Conservation (phyloP, 2,329 filamentous ascomycete genomes). For the Cladophialophora carrionii region DNA sequence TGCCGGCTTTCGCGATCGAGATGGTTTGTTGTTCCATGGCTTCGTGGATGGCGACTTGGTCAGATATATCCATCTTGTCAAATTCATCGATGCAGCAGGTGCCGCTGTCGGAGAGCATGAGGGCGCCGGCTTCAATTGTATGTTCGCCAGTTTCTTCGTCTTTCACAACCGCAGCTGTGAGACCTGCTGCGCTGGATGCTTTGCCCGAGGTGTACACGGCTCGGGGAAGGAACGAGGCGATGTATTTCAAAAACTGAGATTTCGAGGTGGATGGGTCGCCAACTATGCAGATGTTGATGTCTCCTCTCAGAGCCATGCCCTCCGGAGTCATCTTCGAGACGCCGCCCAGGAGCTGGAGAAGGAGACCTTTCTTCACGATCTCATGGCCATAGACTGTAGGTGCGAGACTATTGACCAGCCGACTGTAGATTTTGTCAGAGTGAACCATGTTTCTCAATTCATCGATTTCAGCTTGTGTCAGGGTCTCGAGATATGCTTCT, state of each 20-base stretch:
- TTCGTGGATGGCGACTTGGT: constrained; percentile 99
- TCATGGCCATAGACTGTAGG: constrained; percentile 98
- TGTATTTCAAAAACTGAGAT: constrained; percentile 90
- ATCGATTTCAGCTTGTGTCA: constrained; percentile 84
- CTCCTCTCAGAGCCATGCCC: constrained; percentile 92
- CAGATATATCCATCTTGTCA: constrained; percentile 98
- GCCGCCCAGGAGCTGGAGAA: constrained; percentile 94
- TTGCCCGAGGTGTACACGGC: constrained; percentile 98
- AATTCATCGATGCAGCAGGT: constrained; percentile 99
- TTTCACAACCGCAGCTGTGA: constrained; percentile 95
- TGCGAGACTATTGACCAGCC: constrained; percentile 88
- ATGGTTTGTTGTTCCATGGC: constrained; percentile 99
- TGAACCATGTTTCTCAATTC: constrained; percentile 93
- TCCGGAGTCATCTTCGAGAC: constrained; percentile 89
- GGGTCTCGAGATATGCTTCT: constrained; percentile 79
- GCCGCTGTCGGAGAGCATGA: constrained; percentile 96
- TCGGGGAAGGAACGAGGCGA: constrained; percentile 93
- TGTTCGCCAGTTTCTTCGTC: constrained; percentile 98
- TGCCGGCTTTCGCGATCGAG: constrained; percentile 96
- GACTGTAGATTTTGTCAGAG: constrained; percentile 90
- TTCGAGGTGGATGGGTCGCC: constrained; percentile 97
- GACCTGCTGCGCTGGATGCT: constrained; percentile 93
- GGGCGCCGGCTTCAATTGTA: constrained; percentile 94
- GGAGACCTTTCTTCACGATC: constrained; percentile 93
- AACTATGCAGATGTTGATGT: constrained; percentile 98